Base-by-base conservation (phyloP, 2,329 filamentous ascomycete species). In the Alternaria burnsii region DNA sequence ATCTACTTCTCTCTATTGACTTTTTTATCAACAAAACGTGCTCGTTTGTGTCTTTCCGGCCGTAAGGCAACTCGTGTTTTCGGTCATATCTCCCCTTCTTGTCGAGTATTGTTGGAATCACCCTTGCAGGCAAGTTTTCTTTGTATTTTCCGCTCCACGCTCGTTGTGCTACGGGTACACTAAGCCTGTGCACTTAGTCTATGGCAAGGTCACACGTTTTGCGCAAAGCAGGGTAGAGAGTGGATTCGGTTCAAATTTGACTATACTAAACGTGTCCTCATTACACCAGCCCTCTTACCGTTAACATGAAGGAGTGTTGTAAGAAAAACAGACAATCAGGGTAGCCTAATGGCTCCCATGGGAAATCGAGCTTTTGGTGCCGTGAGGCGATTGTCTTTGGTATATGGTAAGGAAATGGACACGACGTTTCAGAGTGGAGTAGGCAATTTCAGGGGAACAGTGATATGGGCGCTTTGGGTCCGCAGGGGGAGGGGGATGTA, bases 321-420 rank as follows among this genome's bases (percentile, higher is more conserved):
- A 16, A 51, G 4, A 28, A 40, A 20, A 30, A 11, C 9, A 30
- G 9, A 12, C 28, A 30, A 12, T 30, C 28, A 30, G 28, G 11
- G 28, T 30, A 30, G 11, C 28, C 11, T 30, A 5, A 30, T 30
- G 4, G 28, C 28, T 30, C 28, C 28, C 11, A 30, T 11, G 32
- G 0, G 6, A 36, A 36, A 56, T 9, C 32, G 20, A 28, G 24
- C 52, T 52, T 59, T 55, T 58, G 41, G 40, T 43, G 57, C 57
- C 52, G 52, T 30, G 57, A 55, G 57, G 57, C 57, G 57, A 12
- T 46, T 59, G 52, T 59, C 57, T 59, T 59, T 55, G 52, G 57
- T 55, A 59, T 59, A 51, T 43, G 22, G 16, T 5, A 48, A 34
- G 22, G 20, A 3, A 30, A 40, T 40, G 9, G 11, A 34, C 18